phyloP scores from a whole-genome alignment of 1,284 basidiomycete species.

The Sanghuangporus sanghuang region DNA sequence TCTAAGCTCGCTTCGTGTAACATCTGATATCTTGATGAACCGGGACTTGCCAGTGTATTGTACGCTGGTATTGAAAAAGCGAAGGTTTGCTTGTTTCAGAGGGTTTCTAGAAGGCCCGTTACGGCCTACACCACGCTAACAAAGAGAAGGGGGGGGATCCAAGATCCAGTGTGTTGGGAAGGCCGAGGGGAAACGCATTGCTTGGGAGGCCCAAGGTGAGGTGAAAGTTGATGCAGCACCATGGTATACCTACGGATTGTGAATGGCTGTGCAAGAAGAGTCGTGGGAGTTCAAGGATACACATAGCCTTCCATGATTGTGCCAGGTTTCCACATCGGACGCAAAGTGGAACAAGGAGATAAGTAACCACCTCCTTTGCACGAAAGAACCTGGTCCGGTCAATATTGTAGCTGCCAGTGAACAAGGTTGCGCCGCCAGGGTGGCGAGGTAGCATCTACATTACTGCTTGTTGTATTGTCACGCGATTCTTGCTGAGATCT shows the following conservation, averaged over 20 bases:
- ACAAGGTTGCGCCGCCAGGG: background rate
- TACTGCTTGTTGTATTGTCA: background rate
- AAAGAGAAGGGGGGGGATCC: background rate
- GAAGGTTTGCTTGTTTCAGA: background rate
- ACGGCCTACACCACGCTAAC: background rate
- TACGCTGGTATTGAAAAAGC: background rate
- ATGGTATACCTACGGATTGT: background rate
- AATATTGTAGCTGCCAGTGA: slow-evolving; percentile 2
- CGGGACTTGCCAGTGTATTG: background rate
- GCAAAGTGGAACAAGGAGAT: slow-evolving; percentile 4
- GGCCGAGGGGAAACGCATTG: background rate
- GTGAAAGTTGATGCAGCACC: too few relatives aligned
- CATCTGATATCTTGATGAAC: background rate
- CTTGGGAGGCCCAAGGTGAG: background rate
- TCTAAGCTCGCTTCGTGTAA: background rate
- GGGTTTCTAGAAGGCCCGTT: background rate
- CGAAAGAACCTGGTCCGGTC: background rate
- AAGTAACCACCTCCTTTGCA: background rate
- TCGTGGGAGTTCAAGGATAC: background rate
- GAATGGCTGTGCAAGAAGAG: background rate
- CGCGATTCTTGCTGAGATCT: background rate
- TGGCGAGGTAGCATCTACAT: background rate
- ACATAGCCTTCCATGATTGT: background rate
- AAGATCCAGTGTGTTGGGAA: background rate
- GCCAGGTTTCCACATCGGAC: background rate